phyloP scores from a whole-genome alignment of 2,329 filamentous ascomycete species.

The Lasiodiplodia gonubiensis region DNA sequence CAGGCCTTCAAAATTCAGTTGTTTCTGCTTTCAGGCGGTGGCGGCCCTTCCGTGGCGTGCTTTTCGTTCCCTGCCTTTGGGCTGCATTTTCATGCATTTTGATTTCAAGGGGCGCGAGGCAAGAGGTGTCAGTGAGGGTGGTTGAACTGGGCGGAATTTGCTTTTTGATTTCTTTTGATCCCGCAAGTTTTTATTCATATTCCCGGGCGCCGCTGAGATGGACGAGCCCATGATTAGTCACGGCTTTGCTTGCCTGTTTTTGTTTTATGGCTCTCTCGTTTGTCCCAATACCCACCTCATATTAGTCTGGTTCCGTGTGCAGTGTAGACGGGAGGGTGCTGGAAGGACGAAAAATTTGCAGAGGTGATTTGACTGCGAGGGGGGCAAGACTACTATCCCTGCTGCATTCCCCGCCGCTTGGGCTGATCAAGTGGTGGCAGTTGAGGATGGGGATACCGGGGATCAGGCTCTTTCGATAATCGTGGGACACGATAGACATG shows the following conservation, averaged over 20 bases:
- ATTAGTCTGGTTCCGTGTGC: slow-evolving; percentile 3
- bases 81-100: slow-evolving; percentile 19
- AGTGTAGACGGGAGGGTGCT: background rate
- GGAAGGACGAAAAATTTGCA: background rate
- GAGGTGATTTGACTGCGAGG: background rate
- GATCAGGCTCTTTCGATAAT: slow-evolving; percentile 1
- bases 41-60: background rate
- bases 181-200: slow-evolving; percentile 8
- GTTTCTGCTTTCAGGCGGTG: slow-evolving; percentile 11
- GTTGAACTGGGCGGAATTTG: slow-evolving; percentile 13
- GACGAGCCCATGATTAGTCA: slow-evolving; percentile 1
- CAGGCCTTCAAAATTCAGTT: slow-evolving; percentile 9
- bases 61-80: slow-evolving; percentile 18
- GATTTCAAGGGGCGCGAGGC: slow-evolving; percentile 16
- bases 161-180: slow-evolving; percentile 14
- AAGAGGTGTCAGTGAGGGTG: slow-evolving; percentile 6
- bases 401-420: background rate
- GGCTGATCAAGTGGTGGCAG: background rate
- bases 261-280: background rate
- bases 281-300: background rate
- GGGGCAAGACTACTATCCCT: background rate
- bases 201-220: slow-evolving; percentile 8
- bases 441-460: background rate
- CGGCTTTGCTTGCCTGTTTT: slow-evolving; percentile 10
- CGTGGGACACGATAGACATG: slow-evolving; percentile 26